A percentile compares a stretch with the other conserved stretches of the same genome.
Evolutionary conservation across 352 stramenopile species (phyloP).

Genomic region (Phytophthora pisi): DNA sequence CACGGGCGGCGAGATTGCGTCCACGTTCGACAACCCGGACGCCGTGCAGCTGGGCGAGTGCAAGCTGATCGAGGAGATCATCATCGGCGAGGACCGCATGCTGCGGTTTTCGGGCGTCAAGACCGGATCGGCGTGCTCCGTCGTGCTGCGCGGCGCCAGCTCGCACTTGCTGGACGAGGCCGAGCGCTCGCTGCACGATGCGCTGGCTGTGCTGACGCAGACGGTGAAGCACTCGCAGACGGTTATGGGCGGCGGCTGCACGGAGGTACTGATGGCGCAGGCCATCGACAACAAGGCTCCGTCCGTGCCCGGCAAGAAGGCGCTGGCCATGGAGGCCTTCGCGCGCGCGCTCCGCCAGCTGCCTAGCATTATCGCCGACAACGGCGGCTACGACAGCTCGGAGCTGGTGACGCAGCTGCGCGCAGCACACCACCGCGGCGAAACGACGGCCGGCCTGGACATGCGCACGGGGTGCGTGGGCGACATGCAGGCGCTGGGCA

Average conservation of each 20-base stretch:
- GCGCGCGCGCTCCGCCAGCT: slow-evolving; percentile 95
- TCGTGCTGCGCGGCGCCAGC: slow-evolving; percentile 95
- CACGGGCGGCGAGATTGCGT: slow-evolving; percentile 94
- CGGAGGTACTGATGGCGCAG: slow-evolving; percentile 97
- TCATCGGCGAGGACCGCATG: slow-evolving; percentile 98
- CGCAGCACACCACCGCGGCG: slow-evolving; percentile 92
- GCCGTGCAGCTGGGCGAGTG: slow-evolving; percentile 96
- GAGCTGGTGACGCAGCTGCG: slow-evolving; percentile 97
- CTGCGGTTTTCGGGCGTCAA: slow-evolving; percentile 98
- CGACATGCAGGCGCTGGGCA: slow-evolving; percentile 97
- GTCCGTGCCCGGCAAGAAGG: slow-evolving; percentile 97
- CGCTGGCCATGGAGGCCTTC: slow-evolving; percentile 98
- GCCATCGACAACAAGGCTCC: slow-evolving; percentile 91
- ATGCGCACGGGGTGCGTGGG: slow-evolving; percentile 96
- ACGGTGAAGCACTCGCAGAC: slow-evolving; percentile 97
- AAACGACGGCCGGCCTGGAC: slow-evolving; percentile 95
- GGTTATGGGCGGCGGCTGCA: slow-evolving; percentile 97
- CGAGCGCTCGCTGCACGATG: slow-evolving; percentile 99
- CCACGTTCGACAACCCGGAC: slow-evolving; percentile 98
- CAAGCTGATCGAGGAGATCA: slow-evolving; percentile 98
- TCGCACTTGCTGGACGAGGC: slow-evolving; percentile 98
- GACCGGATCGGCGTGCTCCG: slow-evolving; percentile 93
- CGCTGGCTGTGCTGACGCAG: slow-evolving; percentile 96
- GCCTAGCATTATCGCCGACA: slow-evolving; percentile 99
- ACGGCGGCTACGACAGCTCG: slow-evolving; percentile 98